These are phyloP conservation scores for Talaromyces wortmannii DNA, from an alignment of 495 filamentous ascomycete genomes.

Conservation along the genomic window DNA sequence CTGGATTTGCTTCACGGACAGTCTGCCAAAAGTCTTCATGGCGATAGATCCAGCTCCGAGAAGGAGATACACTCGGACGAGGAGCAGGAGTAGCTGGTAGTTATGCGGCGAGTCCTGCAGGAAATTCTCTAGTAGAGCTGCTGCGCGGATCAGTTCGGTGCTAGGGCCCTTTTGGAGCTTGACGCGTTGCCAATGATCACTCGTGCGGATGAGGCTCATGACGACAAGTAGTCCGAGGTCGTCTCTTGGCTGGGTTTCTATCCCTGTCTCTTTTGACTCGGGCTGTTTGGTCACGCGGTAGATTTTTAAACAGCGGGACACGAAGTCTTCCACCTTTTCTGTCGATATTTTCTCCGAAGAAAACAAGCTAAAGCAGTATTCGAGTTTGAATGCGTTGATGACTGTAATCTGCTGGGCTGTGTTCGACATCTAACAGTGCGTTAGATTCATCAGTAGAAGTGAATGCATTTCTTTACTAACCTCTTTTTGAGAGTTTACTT, in stretches of 20 bases:
- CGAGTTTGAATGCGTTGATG: slow-evolving; percentile 50
- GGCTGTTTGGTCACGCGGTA: slow-evolving; percentile 26
- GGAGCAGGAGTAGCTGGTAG: slow-evolving; percentile 48
- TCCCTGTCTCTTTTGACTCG: slow-evolving; percentile 21
- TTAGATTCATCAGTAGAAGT: slow-evolving; percentile 6
- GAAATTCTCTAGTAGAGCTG: slow-evolving; percentile 42
- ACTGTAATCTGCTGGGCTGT: slow-evolving; percentile 21
- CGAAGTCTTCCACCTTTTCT: slow-evolving; percentile 33
- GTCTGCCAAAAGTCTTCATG: slow-evolving; percentile 42
- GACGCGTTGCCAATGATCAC: slow-evolving; percentile 13
- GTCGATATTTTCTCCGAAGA: slow-evolving; percentile 26
- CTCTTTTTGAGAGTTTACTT: slow-evolving; percentile 18
- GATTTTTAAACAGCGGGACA: slow-evolving; percentile 36
- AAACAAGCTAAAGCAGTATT: slow-evolving; percentile 46
- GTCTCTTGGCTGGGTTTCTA: slow-evolving; percentile 52
- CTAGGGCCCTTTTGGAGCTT: slow-evolving; percentile 15
- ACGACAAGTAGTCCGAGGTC: slow-evolving; percentile 50
- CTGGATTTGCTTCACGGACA: slow-evolving; percentile 57
- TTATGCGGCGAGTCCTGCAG: slow-evolving; percentile 47
- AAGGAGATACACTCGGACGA: slow-evolving; percentile 47
- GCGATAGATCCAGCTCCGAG: slow-evolving; percentile 49
- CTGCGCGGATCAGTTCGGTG: slow-evolving; percentile 42
- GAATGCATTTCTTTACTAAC: slow-evolving; percentile 16
- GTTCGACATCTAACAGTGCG: neutral
- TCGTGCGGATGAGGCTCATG: slow-evolving; percentile 45